These are phyloP conservation scores for Benincasa hispida DNA, from an alignment of 306 rosid species.

Conservation along the genomic window DNA sequence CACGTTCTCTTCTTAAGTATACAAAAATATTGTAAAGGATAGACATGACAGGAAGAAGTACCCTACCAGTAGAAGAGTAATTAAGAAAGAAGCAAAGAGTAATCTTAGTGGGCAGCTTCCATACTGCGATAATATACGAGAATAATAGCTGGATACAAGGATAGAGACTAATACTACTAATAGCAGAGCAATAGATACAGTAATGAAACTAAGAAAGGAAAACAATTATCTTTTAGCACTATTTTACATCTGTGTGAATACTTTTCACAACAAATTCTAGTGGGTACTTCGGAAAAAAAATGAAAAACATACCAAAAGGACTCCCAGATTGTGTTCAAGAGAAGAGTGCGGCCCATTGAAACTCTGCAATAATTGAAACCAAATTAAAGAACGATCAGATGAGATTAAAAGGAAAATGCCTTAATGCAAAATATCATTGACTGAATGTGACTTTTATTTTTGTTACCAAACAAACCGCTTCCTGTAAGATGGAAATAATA, in stretches of 20 bases:
- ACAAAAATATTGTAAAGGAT: background rate
- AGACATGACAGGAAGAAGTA: background rate
- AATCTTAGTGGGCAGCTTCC: background rate
- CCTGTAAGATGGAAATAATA: background rate
- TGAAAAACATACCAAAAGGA: conserved; percentile 62
- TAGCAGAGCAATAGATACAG: background rate
- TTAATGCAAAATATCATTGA: background rate
- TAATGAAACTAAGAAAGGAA: background rate
- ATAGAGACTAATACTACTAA: background rate
- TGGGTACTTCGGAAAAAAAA: background rate
- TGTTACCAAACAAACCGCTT: background rate
- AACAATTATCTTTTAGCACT: background rate
- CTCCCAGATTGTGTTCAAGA: conserved; percentile 65
- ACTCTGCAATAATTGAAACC: conserved; percentile 35
- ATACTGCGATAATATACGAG: no score
- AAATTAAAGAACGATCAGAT: background rate
- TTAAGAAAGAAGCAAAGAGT: background rate
- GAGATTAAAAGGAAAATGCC: background rate
- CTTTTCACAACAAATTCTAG: background rate
- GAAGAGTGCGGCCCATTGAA: conserved; percentile 26
- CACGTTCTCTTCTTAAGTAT: background rate
- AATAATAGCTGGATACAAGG: background rate
- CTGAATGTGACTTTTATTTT: no score
- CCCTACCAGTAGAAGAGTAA: background rate
- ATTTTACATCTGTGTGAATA: background rate